Base-by-base conservation (phyloP, 768 basidiomycete species). In the Antrodiella citrinella region DNA sequence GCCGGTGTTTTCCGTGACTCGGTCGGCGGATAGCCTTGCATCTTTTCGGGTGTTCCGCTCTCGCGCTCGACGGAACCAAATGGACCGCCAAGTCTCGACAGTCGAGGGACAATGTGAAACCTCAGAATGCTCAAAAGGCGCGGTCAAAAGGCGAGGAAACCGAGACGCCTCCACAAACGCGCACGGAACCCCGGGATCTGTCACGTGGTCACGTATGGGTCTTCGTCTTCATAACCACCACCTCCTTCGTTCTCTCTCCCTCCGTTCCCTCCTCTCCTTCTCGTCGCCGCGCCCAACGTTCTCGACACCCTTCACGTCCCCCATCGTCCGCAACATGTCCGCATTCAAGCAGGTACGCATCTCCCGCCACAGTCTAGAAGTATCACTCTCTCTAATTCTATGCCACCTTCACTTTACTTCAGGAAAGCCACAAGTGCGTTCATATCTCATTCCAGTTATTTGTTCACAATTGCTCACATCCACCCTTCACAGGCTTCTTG, bases 391-490 rank as follows among this genome's bases (percentile, higher is more conserved):
- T n/a, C n/a, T n/a, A n/a, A n/a, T n/a, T n/a, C n/a, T n/a, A 20
- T 44, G 45, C 48, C 49, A n/a, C 50, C 48, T 9, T 45, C 54
- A 52, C 53, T 25, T 20, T 19, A 19, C 41, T 47, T 18, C 46
- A 76, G 72, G 70, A 69, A 38, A 67, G 73, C 4, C 77, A 78
- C 61, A 74, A 76, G 78, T 78, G 69, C 70, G 65, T 61, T 35
- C 45, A 20, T 38, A 7, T 26, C 42, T 30, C n/a, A 21, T 13
- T 26, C 18, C 1, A 25, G 10, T 41, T 47, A 13, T n/a, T n/a
- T n/a, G n/a, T n/a, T n/a, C n/a, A n/a, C n/a, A n/a, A n/a, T n/a
- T n/a, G n/a, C n/a, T n/a, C n/a, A n/a, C n/a, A n/a, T n/a, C n/a
- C n/a, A n/a, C n/a, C n/a, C n/a, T n/a, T 41, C 22, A 19, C 26